Conservation (phyloP, 148 eudicot genomes). For the Bassia scoparia region DNA sequence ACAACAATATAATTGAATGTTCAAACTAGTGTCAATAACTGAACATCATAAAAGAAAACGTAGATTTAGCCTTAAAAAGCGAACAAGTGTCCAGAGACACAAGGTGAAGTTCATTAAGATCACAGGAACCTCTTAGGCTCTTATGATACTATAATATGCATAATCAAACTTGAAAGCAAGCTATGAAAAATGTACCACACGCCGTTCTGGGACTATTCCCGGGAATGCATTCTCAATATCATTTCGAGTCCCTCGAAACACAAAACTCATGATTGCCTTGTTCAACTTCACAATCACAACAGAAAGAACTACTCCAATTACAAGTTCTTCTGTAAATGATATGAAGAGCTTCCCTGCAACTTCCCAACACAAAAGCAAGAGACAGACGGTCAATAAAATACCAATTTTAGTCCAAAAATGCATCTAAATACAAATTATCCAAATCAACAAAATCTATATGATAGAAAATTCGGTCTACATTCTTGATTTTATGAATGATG, state of each 20-base stretch:
- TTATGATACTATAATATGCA: background rate
- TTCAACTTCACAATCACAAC: constrained; percentile 13
- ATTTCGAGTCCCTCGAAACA: constrained; percentile 78
- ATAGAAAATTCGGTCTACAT: no score
- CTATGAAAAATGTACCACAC: constrained; percentile 48
- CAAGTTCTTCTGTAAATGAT: background rate
- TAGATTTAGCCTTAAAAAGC: background rate
- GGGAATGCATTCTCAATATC: constrained; percentile 83
- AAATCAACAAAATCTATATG: no score
- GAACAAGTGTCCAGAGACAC: background rate
- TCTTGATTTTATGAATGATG: no score
- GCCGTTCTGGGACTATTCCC: constrained; percentile 74
- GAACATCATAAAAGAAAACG: background rate
- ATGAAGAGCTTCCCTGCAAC: background rate
- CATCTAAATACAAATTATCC: no score
- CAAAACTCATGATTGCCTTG: constrained; percentile 89
- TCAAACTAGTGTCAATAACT: constrained; percentile 10
- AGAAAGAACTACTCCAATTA: constrained; percentile 18
- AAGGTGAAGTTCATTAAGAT: background rate
- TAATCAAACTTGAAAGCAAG: background rate
- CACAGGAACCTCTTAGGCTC: background rate
- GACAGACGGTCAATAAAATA: constrained; percentile 3
- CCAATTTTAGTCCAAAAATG: background rate
- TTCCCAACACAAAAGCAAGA: constrained; percentile 3
- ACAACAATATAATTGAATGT: constrained; percentile 4